phyloP scores from a whole-genome alignment of 306 rosid genomes.

The Coriaria nepalensis region DNA sequence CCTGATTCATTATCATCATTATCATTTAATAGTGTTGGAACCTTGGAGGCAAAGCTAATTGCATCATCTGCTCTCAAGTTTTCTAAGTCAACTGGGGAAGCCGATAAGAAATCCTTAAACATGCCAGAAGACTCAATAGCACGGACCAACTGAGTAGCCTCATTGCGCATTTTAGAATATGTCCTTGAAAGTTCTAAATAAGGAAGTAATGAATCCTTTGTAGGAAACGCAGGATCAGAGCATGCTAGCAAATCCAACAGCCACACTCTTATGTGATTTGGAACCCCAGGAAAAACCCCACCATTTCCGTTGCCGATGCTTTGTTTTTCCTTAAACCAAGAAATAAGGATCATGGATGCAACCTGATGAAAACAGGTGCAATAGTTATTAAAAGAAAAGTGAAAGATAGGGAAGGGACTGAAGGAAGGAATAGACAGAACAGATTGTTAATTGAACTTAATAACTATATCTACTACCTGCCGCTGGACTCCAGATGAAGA shows the following conservation, averaged over 20 bases:
- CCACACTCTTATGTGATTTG: slow-evolving; percentile 38
- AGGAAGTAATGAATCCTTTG: slow-evolving; percentile 73
- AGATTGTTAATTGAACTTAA: no score
- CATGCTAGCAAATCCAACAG: slow-evolving; percentile 74
- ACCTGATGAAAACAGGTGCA: slow-evolving; percentile 38
- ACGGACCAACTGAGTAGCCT: slow-evolving; percentile 61
- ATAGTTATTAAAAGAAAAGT: no score
- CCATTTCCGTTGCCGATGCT: slow-evolving; percentile 15
- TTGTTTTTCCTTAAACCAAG: slow-evolving; percentile 80
- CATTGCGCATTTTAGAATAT: slow-evolving; percentile 81
- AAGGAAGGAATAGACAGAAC: no score
- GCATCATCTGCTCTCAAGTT: slow-evolving; percentile 73
- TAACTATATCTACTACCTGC: no score
- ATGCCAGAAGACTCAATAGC: slow-evolving; percentile 43
- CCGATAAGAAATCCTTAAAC: slow-evolving; percentile 33
- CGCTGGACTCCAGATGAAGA: slow-evolving; percentile 79
- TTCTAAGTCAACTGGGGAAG: slow-evolving; percentile 42
- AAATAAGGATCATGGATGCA: slow-evolving; percentile 75
- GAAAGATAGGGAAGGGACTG: no score
- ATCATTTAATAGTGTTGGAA: slow-evolving; percentile 42
- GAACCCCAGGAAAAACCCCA: slow-evolving; percentile 30
- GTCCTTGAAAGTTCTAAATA: slow-evolving; percentile 87
- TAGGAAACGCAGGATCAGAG: slow-evolving; percentile 77
- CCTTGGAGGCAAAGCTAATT: slow-evolving; percentile 66
- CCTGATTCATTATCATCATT: slow-evolving; percentile 28